Percentiles rank a stretch among this genome's conserved stretches.
phyloP scores from a whole-genome alignment of 2,329 filamentous ascomycete species.

The Lanzia echinophila region DNA sequence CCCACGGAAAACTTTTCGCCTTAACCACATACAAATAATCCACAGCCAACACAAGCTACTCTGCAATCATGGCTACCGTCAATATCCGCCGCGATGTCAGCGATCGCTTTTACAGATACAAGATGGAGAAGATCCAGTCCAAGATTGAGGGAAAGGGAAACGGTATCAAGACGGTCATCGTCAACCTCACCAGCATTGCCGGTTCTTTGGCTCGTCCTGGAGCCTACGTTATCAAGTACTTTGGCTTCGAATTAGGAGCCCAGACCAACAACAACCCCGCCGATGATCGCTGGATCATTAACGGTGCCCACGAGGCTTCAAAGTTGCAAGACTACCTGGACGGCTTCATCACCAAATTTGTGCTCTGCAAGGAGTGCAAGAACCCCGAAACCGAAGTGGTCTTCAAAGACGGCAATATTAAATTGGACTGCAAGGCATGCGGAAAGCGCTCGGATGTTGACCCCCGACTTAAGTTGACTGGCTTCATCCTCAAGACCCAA shows the following conservation, averaged over 20 bases:
- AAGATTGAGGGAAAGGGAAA: slow-evolving; percentile 99
- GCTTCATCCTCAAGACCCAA: slow-evolving; percentile 95
- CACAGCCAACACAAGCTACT: slow-evolving; percentile 14
- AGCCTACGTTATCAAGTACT: slow-evolving; percentile 98
- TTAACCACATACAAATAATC: slow-evolving; percentile 15
- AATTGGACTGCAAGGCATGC: slow-evolving; percentile 97
- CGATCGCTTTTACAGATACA: slow-evolving; percentile 99
- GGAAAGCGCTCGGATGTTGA: slow-evolving; percentile 90
- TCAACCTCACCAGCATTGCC: slow-evolving; percentile 93
- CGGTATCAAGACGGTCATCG: slow-evolving; percentile 97
- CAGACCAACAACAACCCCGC: slow-evolving; percentile 97
- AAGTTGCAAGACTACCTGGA: slow-evolving; percentile 98
- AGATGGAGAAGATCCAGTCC: slow-evolving; percentile 98
- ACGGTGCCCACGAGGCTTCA: slow-evolving; percentile 87
- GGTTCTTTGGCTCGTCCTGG: slow-evolving; percentile 87
- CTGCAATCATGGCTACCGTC: slow-evolving; percentile 86
- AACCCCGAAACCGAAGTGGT: slow-evolving; percentile 96
- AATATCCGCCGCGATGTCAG: slow-evolving; percentile 97
- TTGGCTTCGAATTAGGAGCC: slow-evolving; percentile 96
- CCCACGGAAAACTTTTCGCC: slow-evolving; percentile 18
- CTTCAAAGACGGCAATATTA: slow-evolving; percentile 88
- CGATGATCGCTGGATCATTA: slow-evolving; percentile 99
- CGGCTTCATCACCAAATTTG: slow-evolving; percentile 97
- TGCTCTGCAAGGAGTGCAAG: slow-evolving; percentile 99
- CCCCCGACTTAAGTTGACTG: slow-evolving; percentile 87